Evolutionary conservation across 1,139 yeast genomes (phyloP), one percentile per base, ranked within the genome.

Genomic region (Spencermartinsiella ligniputridi): DNA sequence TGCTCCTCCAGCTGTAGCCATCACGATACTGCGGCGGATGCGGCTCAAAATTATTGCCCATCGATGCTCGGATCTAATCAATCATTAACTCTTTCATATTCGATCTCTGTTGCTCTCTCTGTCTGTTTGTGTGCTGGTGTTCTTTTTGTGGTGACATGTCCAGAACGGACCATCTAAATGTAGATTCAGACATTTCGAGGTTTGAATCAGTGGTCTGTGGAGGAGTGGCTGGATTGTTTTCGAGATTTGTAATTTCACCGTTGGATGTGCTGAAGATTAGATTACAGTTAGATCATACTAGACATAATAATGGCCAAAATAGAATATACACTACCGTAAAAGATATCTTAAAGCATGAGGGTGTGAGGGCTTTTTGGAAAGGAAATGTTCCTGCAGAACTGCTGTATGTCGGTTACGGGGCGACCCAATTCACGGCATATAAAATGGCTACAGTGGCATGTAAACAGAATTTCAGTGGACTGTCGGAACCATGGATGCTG

Each of bases 331-430:
- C 57, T 3, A 69, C 77, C 0, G 58, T 72, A 24, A 42, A 41
- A 12, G 59, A 67, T 1, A 71, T 80, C 1, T 54, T 66, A 1
- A 54, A 55, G 15, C 68, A 71, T 22, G 88, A 82, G 56, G 87
- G 88, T 2, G n/a, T 75, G 0, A 51, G 58, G 11, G 81, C 90
- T 0, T 70, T 92, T 18, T 92, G 97, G 97, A 90, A 89, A 63
- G 98, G 98, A 0, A 92, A 92, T 61, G 76, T 87, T 0, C 96
- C 98, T 0, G 98, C 97, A 0, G 90, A 88, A 53, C 65, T 81
- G 35, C 76, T 92, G 79, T 92, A 92, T 59, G 71, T 92, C 15
- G 54, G 85, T 18, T 92, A 92, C 57, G 96, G 97, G 11, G 89
- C 87, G 1, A 69, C 79, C 1, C 97, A 92, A 62, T 92, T 92